Base-by-base conservation (phyloP, 163 green algal genomes). In the Chlamydomonas reinhardtii region DNA sequence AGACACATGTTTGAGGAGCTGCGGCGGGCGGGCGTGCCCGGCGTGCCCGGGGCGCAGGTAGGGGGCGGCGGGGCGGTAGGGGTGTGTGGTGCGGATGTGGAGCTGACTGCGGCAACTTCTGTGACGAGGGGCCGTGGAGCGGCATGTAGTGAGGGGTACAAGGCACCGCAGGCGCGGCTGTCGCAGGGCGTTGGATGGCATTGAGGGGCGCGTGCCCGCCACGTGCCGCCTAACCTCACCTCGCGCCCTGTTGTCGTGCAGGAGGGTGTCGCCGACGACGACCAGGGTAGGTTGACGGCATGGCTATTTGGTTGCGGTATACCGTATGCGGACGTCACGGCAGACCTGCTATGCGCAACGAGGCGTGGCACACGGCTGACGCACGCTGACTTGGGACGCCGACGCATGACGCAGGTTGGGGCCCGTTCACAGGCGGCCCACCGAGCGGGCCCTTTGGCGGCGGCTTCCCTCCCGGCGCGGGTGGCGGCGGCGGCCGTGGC, bases 1-100 rank as follows among this genome's bases (percentile, higher is more conserved):
- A 65, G 71, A 65, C 37, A 78, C 0, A 65, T 88, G n/a, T 34
- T 88, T 2, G 65, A 78, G n/a, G 73, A 77, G 39, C 62, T 88
- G 74, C 16, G 70, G 62, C 48, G 65, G 70, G 39, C 68, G 68
- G 17, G 68, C 9, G 48, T 56, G 48, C 48, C 48, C 11, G 48
- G 48, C 48, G 48, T 56, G 48, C 48, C 27, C 29, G 64, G 27
- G 27, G 8, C 64, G 71, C 20, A 52, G 52, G 52, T 32, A 20
- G 19, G 74, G 56, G 9, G 14, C 27, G 1, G 32, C 8, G 32
- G 6, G 72, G 72, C 19, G 71, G 27, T 0, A 32, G 35, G 35
- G 34, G 34, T n/a, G 35, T 14, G 34, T n/a, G 66, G 66, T 37
- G 22, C 2, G 11, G 71, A 22, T 3, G 37, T 16, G 71, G 17